Evolutionary conservation across 2,329 filamentous ascomycete species (phyloP).

Genomic region (Penicillium nordicum): DNA sequence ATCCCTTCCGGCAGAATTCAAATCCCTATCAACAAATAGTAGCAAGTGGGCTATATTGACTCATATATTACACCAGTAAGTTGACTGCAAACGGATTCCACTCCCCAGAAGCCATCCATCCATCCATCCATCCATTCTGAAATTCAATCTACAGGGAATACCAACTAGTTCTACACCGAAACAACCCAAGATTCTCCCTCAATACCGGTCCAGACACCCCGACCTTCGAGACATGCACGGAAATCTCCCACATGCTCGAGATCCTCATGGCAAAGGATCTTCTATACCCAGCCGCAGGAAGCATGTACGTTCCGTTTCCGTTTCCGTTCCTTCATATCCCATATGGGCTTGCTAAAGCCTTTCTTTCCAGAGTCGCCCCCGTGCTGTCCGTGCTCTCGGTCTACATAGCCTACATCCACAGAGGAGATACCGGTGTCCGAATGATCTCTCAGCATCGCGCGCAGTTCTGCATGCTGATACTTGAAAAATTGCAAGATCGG

Average conservation of each 20-base stretch:
- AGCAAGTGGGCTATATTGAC: constrained; percentile 13
- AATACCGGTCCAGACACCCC: constrained; percentile 10
- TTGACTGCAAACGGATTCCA: background rate
- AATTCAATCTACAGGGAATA: constrained; percentile 5
- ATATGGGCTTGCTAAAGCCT: background rate
- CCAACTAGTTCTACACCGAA: constrained; percentile 8
- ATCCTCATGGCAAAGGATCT: constrained; percentile 19
- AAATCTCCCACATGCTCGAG: constrained; percentile 20
- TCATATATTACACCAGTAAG: constrained; percentile 13
- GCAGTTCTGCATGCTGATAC: constrained; percentile 23
- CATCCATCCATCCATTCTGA: background rate
- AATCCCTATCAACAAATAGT: constrained; percentile 5
- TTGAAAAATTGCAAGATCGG: constrained; percentile 20
- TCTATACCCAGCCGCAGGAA: constrained; percentile 8
- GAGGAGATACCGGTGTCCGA: constrained; percentile 8
- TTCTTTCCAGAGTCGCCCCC: constrained; percentile 11
- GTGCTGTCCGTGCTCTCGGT: constrained; percentile 14
- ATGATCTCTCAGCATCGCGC: constrained; percentile 26
- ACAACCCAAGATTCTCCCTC: constrained; percentile 11
- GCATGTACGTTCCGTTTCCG: constrained; percentile 1
- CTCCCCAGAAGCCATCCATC: no score
- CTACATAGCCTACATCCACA: constrained; percentile 19
- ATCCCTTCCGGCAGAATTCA: constrained; percentile 6
- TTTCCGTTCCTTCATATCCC: background rate
- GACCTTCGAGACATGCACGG: constrained; percentile 15